Conservation (phyloP, 2,329 filamentous ascomycete genomes). For the Chalaropsis ovoidea region DNA sequence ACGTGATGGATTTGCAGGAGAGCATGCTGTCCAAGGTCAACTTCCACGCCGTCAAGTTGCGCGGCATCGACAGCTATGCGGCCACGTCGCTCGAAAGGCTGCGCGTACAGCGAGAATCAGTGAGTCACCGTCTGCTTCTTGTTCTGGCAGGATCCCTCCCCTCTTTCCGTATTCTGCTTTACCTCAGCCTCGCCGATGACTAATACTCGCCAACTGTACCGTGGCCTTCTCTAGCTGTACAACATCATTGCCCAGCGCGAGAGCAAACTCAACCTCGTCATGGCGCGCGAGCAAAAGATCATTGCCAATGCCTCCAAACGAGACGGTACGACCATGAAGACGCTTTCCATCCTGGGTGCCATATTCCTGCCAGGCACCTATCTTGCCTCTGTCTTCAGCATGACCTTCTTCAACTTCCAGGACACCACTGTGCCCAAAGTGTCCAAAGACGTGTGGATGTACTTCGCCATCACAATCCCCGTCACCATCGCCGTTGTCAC, state of each 20-base stretch:
- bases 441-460: conserved; percentile 48
- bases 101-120: conserved; percentile 51
- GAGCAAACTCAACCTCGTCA: conserved; percentile 53
- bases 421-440: conserved; percentile 39
- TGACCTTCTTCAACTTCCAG: conserved; percentile 57
- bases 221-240: conserved; percentile 40
- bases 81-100: conserved; percentile 51
- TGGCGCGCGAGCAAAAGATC: conserved; percentile 49
- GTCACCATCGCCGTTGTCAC: conserved; percentile 46
- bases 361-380: conserved; percentile 54
- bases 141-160: too few relatives aligned
- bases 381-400: conserved; percentile 53
- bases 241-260: conserved; percentile 58
- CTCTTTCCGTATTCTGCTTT: not conserved
- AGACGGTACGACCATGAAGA: conserved; percentile 56
- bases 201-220: not conserved
- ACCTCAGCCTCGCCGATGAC: not conserved
- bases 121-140: conserved; percentile 32
- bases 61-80: conserved; percentile 53
- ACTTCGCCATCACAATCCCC: conserved; percentile 52
- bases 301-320: conserved; percentile 51
- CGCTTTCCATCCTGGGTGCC: conserved; percentile 52
- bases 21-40: conserved; percentile 46
- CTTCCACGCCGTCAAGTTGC: conserved; percentile 52
- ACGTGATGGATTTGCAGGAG: conserved; percentile 35